phyloP scores from a whole-genome alignment of 2,329 filamentous ascomycete genomes.

The Cladophialophora carrionii region DNA sequence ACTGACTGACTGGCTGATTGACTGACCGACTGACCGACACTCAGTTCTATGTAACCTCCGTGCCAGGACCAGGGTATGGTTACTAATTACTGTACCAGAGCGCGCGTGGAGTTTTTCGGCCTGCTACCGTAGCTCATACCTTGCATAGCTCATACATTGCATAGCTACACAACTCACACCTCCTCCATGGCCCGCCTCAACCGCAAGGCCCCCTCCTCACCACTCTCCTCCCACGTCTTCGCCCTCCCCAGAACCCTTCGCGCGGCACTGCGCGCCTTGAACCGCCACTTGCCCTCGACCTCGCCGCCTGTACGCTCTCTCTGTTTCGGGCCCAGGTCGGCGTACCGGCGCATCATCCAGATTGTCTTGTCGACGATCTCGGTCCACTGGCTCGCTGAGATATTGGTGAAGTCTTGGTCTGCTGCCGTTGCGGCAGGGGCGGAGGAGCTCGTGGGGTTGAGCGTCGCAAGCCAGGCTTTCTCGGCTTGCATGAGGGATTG shows the following conservation, averaged over 20 bases:
- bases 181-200: constrained; percentile 26
- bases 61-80: no score
- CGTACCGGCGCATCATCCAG: constrained; percentile 78
- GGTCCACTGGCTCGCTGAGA: constrained; percentile 68
- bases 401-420: constrained; percentile 21
- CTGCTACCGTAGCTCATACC: no score
- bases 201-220: constrained; percentile 44
- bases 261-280: constrained; percentile 83
- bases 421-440: neutral
- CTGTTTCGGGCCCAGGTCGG: constrained; percentile 67
- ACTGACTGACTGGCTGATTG: no score
- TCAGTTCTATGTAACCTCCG: no score
- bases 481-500: constrained; percentile 82
- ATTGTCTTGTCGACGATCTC: constrained; percentile 76
- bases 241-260: constrained; percentile 81
- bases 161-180: no score
- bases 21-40: no score
- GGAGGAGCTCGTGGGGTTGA: neutral
- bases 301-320: constrained; percentile 56
- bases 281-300: constrained; percentile 81
- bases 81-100: no score
- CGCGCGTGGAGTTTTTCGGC: no score
- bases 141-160: no score
- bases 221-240: constrained; percentile 76
- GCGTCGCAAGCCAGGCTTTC: constrained; percentile 80